These are phyloP conservation scores for Physcomitrellopsis africana DNA, from an alignment of 225 moss, liverwort and hornwort genomes.

Conservation along the genomic window DNA sequence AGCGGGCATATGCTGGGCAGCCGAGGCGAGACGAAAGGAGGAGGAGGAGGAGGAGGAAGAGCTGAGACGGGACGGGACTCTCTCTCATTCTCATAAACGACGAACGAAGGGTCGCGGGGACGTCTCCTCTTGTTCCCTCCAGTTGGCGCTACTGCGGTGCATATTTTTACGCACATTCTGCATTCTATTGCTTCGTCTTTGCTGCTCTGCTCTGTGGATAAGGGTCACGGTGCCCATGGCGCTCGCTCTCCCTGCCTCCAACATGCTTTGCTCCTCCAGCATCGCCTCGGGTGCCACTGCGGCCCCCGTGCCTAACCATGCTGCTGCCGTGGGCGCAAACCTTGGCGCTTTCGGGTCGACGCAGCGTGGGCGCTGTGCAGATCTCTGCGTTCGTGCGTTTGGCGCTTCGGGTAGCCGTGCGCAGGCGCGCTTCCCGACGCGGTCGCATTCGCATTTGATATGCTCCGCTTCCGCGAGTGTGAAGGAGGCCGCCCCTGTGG, in stretches of 20 bases:
- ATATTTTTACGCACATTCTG: too few species aligned
- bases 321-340: background rate
- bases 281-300: background rate
- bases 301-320: background rate
- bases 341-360: slow-evolving; percentile 24
- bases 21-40: too few species aligned
- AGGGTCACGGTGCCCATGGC: slow-evolving; percentile 25
- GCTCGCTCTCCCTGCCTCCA: background rate
- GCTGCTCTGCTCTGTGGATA: background rate
- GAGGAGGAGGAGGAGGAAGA: too few species aligned
- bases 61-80: too few species aligned
- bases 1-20: too few species aligned
- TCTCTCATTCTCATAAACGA: too few species aligned
- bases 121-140: too few species aligned
- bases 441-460: slow-evolving; percentile 5
- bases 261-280: background rate
- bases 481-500: slow-evolving; percentile 65
- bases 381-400: slow-evolving; percentile 9
- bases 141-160: too few species aligned
- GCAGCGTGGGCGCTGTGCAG: slow-evolving; percentile 31
- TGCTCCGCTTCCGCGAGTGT: slow-evolving; percentile 64
- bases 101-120: too few species aligned
- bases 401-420: background rate
- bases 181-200: too few species aligned
- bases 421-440: background rate